Evolutionary conservation across 257 asterid species (phyloP).

Genomic region (Schizonepeta tenuifolia): DNA sequence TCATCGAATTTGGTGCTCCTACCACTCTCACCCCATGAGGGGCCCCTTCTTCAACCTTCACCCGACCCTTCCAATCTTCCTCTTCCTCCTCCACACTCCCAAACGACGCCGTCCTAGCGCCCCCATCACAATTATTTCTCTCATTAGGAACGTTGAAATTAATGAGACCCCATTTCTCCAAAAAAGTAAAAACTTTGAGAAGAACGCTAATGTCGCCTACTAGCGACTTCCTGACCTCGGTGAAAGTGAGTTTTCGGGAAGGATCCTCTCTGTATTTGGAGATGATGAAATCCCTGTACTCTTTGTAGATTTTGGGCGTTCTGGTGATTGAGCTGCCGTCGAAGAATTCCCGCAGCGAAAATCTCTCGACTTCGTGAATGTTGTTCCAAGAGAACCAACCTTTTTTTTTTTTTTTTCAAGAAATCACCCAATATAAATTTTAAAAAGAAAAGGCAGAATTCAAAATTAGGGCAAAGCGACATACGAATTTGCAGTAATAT

Average conservation of each 20-base stretch:
- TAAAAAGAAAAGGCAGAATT: not conserved
- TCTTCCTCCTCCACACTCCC: slow-evolving; percentile 60
- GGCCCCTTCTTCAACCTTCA: slow-evolving; percentile 90
- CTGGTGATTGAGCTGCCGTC: slow-evolving; percentile 76
- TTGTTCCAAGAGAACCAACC: slow-evolving; percentile 91
- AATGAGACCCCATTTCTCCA: slow-evolving; percentile 91
- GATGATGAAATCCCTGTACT: slow-evolving; percentile 84
- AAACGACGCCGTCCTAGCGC: slow-evolving; percentile 28
- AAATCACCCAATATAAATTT: slow-evolving; percentile 3
- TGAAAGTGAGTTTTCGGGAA: slow-evolving; percentile 59
- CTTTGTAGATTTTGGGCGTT: slow-evolving; percentile 82
- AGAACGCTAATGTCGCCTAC: slow-evolving; percentile 79
- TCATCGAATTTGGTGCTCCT: slow-evolving; percentile 85
- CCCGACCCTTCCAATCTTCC: slow-evolving; percentile 59
- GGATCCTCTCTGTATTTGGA: slow-evolving; percentile 80
- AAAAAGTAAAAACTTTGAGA: slow-evolving; percentile 79
- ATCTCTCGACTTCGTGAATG: slow-evolving; percentile 86
- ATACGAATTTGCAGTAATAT: not conserved
- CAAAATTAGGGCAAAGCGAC: slow-evolving; percentile 32
- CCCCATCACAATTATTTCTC: slow-evolving; percentile 13
- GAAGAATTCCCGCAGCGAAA: slow-evolving; percentile 73
- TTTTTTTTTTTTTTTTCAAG: slow-evolving; percentile 38
- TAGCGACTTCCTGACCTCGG: slow-evolving; percentile 81
- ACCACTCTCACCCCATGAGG: slow-evolving; percentile 95
- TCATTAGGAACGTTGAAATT: slow-evolving; percentile 54